These are phyloP conservation scores for Actinomortierella ambigua DNA, from an alignment of 371 early-diverging fungal genomes.

Conservation along the genomic window DNA sequence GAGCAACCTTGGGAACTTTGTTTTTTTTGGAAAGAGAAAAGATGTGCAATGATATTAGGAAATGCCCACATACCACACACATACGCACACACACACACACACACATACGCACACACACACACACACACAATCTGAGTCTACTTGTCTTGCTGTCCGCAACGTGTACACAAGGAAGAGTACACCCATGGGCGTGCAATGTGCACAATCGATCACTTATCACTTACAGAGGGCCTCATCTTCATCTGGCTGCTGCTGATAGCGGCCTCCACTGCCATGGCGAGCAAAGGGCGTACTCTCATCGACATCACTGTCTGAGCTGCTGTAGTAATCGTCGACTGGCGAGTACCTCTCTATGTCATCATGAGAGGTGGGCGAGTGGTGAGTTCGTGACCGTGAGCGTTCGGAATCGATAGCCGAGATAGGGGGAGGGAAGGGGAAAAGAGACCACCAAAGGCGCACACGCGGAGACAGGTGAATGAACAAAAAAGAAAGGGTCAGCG, in stretches of 20 bases:
- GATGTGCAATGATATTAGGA: slow-evolving; percentile 4
- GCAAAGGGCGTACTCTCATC: slow-evolving; percentile 41
- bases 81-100: too few species aligned
- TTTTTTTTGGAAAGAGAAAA: not conserved
- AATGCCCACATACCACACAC: too few species aligned
- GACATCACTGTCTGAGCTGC: slow-evolving; percentile 43
- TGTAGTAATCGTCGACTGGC: slow-evolving; percentile 15
- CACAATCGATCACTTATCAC: not conserved
- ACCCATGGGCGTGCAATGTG: not conserved
- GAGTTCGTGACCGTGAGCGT: too few species aligned
- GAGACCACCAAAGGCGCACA: not conserved
- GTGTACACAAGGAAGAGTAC: not conserved
- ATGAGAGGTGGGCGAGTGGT: too few species aligned
- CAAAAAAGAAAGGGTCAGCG: too few species aligned
- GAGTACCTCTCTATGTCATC: slow-evolving; percentile 24
- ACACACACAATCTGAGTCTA: not conserved
- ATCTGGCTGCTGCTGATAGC: slow-evolving; percentile 31
- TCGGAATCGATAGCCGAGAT: not conserved
- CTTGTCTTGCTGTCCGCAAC: not conserved
- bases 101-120: too few species aligned
- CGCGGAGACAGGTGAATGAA: too few species aligned
- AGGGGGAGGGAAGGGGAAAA: not conserved
- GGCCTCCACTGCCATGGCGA: slow-evolving; percentile 23
- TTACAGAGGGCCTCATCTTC: slow-evolving; percentile 40
- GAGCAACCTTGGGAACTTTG: slow-evolving; percentile 18